Percentiles rank a stretch among this genome's conserved stretches.
These are phyloP conservation scores for Boechera stricta DNA, from an alignment of 345 rosid genomes.

Conservation along the genomic window DNA sequence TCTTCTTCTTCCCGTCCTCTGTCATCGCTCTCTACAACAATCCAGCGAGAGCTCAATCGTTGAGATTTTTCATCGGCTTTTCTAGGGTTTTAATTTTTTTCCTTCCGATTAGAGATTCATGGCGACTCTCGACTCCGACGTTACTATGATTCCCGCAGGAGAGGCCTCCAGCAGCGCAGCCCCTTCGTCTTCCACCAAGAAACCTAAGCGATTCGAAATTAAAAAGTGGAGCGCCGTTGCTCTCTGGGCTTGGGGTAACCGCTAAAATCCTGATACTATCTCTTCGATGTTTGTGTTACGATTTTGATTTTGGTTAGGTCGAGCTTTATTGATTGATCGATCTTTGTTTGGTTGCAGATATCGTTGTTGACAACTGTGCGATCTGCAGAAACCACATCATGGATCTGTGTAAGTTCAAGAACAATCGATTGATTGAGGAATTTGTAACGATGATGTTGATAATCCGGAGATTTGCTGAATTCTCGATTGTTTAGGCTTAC, in stretches of 20 bases:
- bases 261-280: conserved; percentile 33
- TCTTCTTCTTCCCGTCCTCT: neutral
- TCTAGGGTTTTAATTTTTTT: conserved; percentile 26
- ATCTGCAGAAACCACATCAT: conserved; percentile 94
- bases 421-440: neutral
- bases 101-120: conserved; percentile 43
- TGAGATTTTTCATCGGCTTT: neutral
- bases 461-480: neutral
- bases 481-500: neutral
- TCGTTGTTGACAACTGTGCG: conserved; percentile 96
- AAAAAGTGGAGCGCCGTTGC: conserved; percentile 97
- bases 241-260: conserved; percentile 95
- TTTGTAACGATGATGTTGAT: neutral
- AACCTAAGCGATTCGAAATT: conserved; percentile 84
- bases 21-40: neutral
- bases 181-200: conserved; percentile 66
- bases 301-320: neutral
- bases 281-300: neutral
- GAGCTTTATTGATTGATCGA: conserved; percentile 16
- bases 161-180: conserved; percentile 65
- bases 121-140: conserved; percentile 87
- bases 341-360: conserved; percentile 58
- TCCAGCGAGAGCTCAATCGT: neutral
- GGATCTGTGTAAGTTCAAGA: conserved; percentile 78
- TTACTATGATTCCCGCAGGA: conserved; percentile 76